A percentile compares a stretch with the other conserved stretches of the same genome.
These are phyloP conservation scores for Fusarium falciforme DNA, from an alignment of 2,329 filamentous ascomycete genomes.

Conservation along the genomic window DNA sequence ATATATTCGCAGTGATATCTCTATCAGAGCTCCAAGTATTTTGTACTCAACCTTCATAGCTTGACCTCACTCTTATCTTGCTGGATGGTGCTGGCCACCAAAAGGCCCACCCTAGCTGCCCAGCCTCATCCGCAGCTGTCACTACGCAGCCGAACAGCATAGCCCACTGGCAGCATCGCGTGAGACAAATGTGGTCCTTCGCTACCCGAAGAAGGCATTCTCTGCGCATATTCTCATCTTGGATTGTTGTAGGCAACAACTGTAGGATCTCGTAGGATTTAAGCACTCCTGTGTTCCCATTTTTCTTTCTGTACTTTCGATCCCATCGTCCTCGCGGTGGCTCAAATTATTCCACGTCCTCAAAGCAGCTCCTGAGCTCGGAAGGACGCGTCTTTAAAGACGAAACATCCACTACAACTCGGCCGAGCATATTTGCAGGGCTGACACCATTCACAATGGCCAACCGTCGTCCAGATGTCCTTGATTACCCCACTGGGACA, in stretches of 20 bases:
- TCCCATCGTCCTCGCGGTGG: not conserved
- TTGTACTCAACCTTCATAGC: not conserved
- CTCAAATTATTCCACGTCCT: not conserved
- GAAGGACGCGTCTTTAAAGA: not conserved
- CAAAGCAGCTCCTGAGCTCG: not conserved
- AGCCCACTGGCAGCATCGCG: not conserved
- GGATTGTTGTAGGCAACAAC: not conserved
- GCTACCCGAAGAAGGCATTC: not conserved
- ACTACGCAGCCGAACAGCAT: not conserved
- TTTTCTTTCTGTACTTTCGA: not conserved
- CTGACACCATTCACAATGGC: not conserved
- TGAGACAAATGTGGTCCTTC: not conserved
- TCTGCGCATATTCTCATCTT: not conserved
- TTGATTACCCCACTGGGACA: constrained; percentile 58
- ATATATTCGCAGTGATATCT: not conserved
- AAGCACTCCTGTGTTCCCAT: not conserved
- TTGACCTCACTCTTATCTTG: not conserved
- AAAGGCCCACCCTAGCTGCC: not conserved
- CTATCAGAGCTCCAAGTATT: not conserved
- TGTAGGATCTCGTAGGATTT: not conserved
- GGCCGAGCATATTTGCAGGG: not conserved
- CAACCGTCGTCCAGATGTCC: constrained; percentile 41
- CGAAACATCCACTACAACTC: not conserved
- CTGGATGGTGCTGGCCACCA: not conserved
- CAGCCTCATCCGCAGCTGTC: not conserved